Percentiles rank a stretch among this genome's conserved stretches.
These are phyloP conservation scores for Baffinella frigidus DNA, from an alignment of 208 protist genomes.

Conservation along the genomic window DNA sequence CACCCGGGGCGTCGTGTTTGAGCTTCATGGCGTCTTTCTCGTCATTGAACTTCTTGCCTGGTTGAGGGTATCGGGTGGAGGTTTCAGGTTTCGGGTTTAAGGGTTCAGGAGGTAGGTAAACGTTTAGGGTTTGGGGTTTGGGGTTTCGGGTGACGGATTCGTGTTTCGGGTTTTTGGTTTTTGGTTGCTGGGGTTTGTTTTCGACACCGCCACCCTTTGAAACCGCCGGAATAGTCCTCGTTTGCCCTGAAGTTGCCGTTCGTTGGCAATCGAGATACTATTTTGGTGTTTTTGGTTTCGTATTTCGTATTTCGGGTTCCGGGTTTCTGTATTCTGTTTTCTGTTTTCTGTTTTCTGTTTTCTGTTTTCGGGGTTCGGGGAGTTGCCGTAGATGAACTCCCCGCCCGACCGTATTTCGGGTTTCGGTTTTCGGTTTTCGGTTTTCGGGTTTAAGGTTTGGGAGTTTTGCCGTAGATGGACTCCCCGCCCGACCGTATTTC, in stretches of 20 bases:
- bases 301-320: not conserved
- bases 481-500: no score
- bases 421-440: no score
- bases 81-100: not conserved
- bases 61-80: not conserved
- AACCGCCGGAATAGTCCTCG: no score
- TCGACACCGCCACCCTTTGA: no score
- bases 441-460: no score
- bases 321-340: not conserved
- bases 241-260: no score
- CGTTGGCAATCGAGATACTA: not conserved
- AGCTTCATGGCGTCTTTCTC: not conserved
- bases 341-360: not conserved
- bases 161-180: not conserved
- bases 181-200: no score
- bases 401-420: no score
- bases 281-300: not conserved
- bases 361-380: no score
- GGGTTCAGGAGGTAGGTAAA: not conserved
- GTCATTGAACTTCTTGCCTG: not conserved
- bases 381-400: no score
- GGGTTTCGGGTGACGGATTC: no score
- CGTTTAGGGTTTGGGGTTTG: not conserved
- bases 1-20: not conserved
- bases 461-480: no score